Evolutionary conservation across 129 eudicot genomes (phyloP), one percentile per base, ranked within the genome.

Genomic region (Artemisia tridentata): DNA sequence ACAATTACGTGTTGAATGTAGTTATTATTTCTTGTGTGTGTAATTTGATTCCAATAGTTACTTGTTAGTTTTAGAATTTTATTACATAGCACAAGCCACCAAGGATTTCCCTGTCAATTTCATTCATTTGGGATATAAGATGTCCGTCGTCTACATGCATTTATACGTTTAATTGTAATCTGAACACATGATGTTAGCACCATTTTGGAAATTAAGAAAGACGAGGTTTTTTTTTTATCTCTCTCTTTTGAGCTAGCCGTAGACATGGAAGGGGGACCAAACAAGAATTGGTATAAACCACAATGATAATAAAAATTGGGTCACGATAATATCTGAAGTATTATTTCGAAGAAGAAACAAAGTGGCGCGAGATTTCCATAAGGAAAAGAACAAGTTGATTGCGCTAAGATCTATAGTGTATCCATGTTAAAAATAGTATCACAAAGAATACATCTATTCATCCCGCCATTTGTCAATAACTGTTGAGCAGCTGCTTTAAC

Each of bases 391-490:
- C 3, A 34, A 63, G 6, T 38, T 20, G 3, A 41, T 38, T 29
- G 47, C 7, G 1, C 45, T 31, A n/a, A 10, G 15, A 71, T 71
- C n/a, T 53, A 41, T 66, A 65, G 29, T 11, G 63, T 20, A 19
- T 38, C 25, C 68, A 34, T 19, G 46, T 11, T 49, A 38, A 17
- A 55, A 53, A 74, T 38, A 46, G 41, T 75, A 45, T 53, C 23
- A 77, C 16, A 62, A 70, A 62, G 63, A 69, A 70, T 69, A 13
- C 56, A 27, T 75, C 65, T 43, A 74, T 16, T 48, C 59, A 49
- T 20, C 51, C 79, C 20, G 47, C 65, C 78, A 18, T 20, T 64
- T 65, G 48, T 56, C 43, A 20, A 38, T 65, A 54, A 14, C 1
- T 25, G 4, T 66, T 59, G 69, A 13, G 13, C 38, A 18, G 21